These are phyloP conservation scores for Pichia manshurica DNA, from an alignment of 805 yeast species.

Conservation along the genomic window DNA sequence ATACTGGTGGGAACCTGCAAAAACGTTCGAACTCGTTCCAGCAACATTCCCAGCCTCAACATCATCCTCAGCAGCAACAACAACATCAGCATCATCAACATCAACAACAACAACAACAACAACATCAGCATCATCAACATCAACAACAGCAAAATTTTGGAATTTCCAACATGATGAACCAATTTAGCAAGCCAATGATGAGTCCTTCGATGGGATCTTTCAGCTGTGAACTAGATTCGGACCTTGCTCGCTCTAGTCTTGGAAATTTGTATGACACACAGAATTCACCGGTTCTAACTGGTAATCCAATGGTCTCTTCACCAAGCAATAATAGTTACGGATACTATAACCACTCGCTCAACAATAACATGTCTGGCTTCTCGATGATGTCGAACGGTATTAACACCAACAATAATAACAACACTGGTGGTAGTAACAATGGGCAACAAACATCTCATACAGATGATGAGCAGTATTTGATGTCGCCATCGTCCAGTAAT, in stretches of 20 bases:
- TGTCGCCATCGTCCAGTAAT: not conserved
- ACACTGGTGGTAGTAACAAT: not conserved
- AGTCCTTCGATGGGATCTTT: slow-evolving; percentile 2
- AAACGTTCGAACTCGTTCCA: slow-evolving; percentile 10
- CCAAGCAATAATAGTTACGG: slow-evolving; percentile 3
- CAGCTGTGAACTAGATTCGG: slow-evolving; percentile 1
- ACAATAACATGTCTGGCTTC: slow-evolving; percentile 4
- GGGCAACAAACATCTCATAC: not conserved
- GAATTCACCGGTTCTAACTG: not conserved
- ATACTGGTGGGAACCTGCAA: not conserved
- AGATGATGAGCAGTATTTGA: slow-evolving; percentile 3
- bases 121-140: not conserved
- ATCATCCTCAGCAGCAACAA: not conserved
- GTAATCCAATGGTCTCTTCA: slow-evolving; percentile 3
- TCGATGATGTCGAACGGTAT: slow-evolving; percentile 2
- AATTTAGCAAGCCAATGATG: slow-evolving; percentile 5
- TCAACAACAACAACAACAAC: not conserved
- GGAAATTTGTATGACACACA: slow-evolving; percentile 5
- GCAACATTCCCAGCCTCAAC: not conserved
- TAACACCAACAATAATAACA: not conserved
- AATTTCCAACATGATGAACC: slow-evolving; percentile 1
- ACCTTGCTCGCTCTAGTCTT: slow-evolving; percentile 2
- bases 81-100: slow-evolving; percentile 2
- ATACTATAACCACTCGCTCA: slow-evolving; percentile 5
- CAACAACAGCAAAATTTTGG: slow-evolving; percentile 1